phyloP scores from a whole-genome alignment of 129 eudicot species.

The Artemisia argyi region DNA sequence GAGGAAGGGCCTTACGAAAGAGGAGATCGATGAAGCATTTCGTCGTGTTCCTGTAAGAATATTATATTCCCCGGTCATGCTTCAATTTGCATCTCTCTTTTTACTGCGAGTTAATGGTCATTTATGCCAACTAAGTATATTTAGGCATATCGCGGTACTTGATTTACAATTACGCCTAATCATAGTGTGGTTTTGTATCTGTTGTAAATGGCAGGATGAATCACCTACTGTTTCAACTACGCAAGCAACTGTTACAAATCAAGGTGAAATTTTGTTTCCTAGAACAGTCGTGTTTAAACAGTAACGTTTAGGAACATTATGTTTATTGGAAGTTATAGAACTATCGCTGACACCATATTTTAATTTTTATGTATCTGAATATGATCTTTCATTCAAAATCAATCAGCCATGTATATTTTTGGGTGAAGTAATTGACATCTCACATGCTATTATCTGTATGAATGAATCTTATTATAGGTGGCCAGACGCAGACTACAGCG shows the following conservation, averaged over 20 bases:
- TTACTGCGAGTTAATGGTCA: too few relatives aligned
- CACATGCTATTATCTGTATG: conserved; percentile 5
- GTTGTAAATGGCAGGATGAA: conserved; percentile 59
- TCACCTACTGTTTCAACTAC: conserved; percentile 58
- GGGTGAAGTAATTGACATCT: background rate
- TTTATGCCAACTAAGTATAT: background rate
- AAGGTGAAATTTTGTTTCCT: conserved; percentile 44
- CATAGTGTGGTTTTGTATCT: conserved; percentile 7
- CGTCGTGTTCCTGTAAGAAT: conserved; percentile 92
- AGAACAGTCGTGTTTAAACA: conserved; percentile 4
- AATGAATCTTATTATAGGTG: conserved; percentile 43
- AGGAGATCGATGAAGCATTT: conserved; percentile 99
- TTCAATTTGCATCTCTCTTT: background rate
- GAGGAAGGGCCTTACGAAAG: conserved; percentile 94
- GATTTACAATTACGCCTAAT: background rate
- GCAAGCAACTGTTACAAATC: conserved; percentile 54
- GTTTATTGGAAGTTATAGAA: conserved; percentile 12
- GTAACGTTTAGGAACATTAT: background rate
- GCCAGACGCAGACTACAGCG: conserved; percentile 51
- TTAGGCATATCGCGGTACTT: background rate
- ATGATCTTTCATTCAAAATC: background rate
- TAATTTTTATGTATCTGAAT: conserved; percentile 1
- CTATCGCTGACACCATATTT: background rate
- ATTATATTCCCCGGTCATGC: background rate
- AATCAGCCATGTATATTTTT: background rate